Evolutionary conservation across 306 rosid genomes (phyloP).

Genomic region (Mucuna pruriens): DNA sequence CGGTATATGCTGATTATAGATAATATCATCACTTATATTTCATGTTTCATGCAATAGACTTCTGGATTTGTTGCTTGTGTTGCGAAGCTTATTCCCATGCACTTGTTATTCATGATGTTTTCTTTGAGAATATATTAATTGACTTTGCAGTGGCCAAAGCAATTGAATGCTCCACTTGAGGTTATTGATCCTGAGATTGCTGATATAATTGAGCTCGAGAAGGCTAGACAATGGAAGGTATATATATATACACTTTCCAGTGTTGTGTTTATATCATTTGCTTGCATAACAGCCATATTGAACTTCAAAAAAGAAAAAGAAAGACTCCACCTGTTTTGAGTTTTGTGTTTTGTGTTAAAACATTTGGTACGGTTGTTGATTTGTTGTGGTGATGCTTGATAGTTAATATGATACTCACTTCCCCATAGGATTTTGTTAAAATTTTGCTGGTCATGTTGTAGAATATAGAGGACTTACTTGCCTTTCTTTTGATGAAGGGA

Average conservation of each 20-base stretch:
- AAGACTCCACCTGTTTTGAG: slow-evolving; percentile 7
- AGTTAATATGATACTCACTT: neutral
- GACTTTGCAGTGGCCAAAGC: slow-evolving; percentile 65
- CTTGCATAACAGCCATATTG: neutral
- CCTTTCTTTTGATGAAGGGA: slow-evolving; percentile 55
- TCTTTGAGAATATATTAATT: neutral
- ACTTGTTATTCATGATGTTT: neutral
- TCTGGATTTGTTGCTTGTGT: neutral
- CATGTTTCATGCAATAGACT: neutral
- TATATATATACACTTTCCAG: neutral
- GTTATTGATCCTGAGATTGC: slow-evolving; percentile 90
- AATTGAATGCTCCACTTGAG: slow-evolving; percentile 89
- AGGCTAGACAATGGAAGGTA: slow-evolving; percentile 97
- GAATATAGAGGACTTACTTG: neutral
- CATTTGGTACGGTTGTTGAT: neutral
- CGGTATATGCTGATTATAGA: slow-evolving; percentile 44
- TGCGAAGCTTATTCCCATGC: neutral
- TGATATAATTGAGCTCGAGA: slow-evolving; percentile 88
- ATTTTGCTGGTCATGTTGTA: neutral
- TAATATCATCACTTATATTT: neutral
- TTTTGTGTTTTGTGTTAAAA: neutral
- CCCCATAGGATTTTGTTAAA: neutral
- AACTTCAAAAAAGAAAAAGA: neutral
- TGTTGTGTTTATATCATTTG: neutral
- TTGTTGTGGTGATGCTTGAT: neutral